Percentiles rank a stretch among this genome's conserved stretches.
Evolutionary conservation across 2,329 filamentous ascomycete genomes (phyloP).

Genomic region (Purpureocillium lavendulum): DNA sequence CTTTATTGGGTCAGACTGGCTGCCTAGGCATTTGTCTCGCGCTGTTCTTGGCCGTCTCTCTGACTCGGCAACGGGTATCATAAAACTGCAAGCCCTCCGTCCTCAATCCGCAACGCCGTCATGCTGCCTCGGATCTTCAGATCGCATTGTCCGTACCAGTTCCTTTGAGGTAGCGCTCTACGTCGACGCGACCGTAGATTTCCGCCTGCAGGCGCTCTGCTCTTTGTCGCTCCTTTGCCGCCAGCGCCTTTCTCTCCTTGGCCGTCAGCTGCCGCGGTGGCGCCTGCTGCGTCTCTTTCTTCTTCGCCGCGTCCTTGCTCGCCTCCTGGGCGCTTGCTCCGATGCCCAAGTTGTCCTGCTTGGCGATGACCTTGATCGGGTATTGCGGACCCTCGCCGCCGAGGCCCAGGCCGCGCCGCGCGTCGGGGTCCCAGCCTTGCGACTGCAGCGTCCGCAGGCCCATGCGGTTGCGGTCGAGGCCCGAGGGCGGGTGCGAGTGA

Average conservation of each 20-base stretch:
- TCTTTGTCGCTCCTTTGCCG: slow-evolving; percentile 43
- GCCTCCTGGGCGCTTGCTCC: slow-evolving; percentile 38
- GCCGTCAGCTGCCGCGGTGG: slow-evolving; percentile 52
- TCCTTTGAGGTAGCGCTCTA: slow-evolving; percentile 63
- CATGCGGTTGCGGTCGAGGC: slow-evolving; percentile 61
- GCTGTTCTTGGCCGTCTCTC: too few species aligned
- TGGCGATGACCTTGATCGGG: slow-evolving; percentile 64
- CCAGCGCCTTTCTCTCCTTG: slow-evolving; percentile 40
- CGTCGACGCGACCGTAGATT: slow-evolving; percentile 68
- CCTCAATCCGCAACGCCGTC: too few species aligned
- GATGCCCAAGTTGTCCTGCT: slow-evolving; percentile 68
- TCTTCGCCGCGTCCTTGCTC: slow-evolving; percentile 20
- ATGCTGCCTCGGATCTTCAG: neutral
- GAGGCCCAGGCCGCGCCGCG: slow-evolving; percentile 62
- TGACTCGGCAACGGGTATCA: too few species aligned
- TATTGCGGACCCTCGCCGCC: slow-evolving; percentile 63
- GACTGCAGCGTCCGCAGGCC: slow-evolving; percentile 57
- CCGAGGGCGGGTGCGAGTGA: slow-evolving; percentile 65
- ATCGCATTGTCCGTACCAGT: slow-evolving; percentile 5
- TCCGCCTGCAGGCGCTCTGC: slow-evolving; percentile 57
- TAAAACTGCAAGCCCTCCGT: too few species aligned
- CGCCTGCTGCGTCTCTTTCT: slow-evolving; percentile 31
- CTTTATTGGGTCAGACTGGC: too few species aligned
- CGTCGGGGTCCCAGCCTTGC: slow-evolving; percentile 69
- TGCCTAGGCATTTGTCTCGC: too few species aligned